These are phyloP conservation scores for Annulohypoxylon bovei DNA, from an alignment of 495 filamentous ascomycete species.

Conservation along the genomic window DNA sequence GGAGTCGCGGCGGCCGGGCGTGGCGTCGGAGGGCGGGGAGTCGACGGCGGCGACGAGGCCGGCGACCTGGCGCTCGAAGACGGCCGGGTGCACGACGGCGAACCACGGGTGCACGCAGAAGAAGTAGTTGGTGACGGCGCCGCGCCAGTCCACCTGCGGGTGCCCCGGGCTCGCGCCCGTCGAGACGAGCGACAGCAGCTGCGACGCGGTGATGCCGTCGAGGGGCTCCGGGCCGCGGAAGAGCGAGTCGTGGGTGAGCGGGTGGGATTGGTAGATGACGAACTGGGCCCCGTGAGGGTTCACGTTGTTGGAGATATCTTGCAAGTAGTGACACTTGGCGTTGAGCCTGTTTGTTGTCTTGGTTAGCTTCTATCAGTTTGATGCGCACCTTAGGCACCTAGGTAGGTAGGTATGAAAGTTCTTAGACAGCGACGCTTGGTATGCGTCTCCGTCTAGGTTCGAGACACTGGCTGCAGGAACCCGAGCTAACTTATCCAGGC, in stretches of 20 bases:
- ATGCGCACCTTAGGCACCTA: too few relatives aligned
- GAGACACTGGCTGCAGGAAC: not conserved
- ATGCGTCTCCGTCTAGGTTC: not conserved
- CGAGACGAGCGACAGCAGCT: conserved; percentile 45
- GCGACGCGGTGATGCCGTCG: conserved; percentile 40
- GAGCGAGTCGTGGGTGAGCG: conserved; percentile 39
- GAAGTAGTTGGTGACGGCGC: conserved; percentile 41
- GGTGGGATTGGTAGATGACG: conserved; percentile 43
- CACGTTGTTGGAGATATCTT: conserved; percentile 35
- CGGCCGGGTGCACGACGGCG: conserved; percentile 41
- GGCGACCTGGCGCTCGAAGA: conserved; percentile 42
- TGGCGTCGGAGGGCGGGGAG: conserved; percentile 13
- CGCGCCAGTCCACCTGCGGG: conserved; percentile 37
- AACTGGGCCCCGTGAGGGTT: conserved; percentile 32
- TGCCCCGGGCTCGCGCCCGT: conserved; percentile 23
- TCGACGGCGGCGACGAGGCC: conserved; percentile 22
- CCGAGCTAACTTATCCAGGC: not conserved
- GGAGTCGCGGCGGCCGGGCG: not conserved
- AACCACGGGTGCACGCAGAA: conserved; percentile 45
- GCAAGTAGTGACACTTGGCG: conserved; percentile 47
- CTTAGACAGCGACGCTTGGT: not conserved
- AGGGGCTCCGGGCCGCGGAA: conserved; percentile 44
- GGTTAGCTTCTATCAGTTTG: conserved; percentile 19
- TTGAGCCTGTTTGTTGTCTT: conserved; percentile 38
- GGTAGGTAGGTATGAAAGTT: not conserved